phyloP scores from a whole-genome alignment of 768 basidiomycete species.

The Russula lepida region DNA sequence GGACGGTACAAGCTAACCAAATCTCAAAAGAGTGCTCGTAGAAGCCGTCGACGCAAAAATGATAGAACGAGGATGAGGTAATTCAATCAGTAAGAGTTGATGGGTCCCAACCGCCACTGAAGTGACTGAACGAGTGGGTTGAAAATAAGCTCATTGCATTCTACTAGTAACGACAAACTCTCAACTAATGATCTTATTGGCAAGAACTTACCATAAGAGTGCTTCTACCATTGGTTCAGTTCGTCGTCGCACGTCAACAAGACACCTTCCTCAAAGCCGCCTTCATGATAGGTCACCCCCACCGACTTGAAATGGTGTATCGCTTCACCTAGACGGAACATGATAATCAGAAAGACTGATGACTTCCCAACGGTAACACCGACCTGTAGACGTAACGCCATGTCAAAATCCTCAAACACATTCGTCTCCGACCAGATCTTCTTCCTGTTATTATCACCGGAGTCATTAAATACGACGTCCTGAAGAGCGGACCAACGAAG shows the following conservation, averaged over 20 bases:
- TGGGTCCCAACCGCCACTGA: slow-evolving; percentile 75
- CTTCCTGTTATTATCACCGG: slow-evolving; percentile 54
- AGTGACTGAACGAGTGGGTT: slow-evolving; percentile 69
- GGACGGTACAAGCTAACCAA: slow-evolving; percentile 63
- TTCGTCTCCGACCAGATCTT: slow-evolving; percentile 73
- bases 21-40: slow-evolving; percentile 69
- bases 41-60: slow-evolving; percentile 54
- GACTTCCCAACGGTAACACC: not conserved
- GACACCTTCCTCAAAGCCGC: slow-evolving; percentile 88
- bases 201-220: slow-evolving; percentile 51
- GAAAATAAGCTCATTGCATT: slow-evolving; percentile 75
- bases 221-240: slow-evolving; percentile 89
- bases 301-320: slow-evolving; percentile 71
- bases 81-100: slow-evolving; percentile 45
- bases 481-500: slow-evolving; percentile 85
- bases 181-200: not conserved
- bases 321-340: slow-evolving; percentile 35
- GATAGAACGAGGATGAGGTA: slow-evolving; percentile 61
- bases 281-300: slow-evolving; percentile 81
- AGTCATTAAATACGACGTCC: slow-evolving; percentile 70
- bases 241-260: slow-evolving; percentile 86
- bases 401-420: slow-evolving; percentile 79
- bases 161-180: slow-evolving; percentile 31
- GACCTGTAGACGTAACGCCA: slow-evolving; percentile 56
- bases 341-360: not conserved